A percentile compares a stretch with the other conserved stretches of the same genome.
Conservation (phyloP, 441 rosid genomes). For the Populus hybrid region DNA sequence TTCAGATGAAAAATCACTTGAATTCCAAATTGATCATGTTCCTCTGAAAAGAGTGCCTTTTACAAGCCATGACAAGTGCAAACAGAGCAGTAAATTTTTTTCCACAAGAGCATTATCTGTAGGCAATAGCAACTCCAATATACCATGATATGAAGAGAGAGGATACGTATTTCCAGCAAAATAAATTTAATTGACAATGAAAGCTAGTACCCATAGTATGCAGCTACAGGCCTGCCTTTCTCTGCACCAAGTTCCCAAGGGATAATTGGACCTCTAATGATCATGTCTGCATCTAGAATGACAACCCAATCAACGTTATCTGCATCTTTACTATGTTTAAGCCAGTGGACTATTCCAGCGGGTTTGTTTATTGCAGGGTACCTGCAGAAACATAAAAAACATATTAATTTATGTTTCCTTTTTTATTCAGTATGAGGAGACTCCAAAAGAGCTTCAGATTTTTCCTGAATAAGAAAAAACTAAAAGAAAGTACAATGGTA, state of each 20-base stretch:
- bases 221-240: slow-evolving; percentile 85
- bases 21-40: slow-evolving; percentile 3
- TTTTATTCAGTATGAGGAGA: background rate
- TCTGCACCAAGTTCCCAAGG: slow-evolving; percentile 98
- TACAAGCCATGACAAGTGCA: background rate
- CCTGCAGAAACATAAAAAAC: slow-evolving; percentile 39
- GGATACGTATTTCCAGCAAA: background rate
- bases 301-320: slow-evolving; percentile 94
- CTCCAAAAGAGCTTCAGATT: background rate
- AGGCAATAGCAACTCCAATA: slow-evolving; percentile 1
- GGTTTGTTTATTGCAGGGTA: slow-evolving; percentile 99
- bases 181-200: slow-evolving; percentile 4
- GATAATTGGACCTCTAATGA: slow-evolving; percentile 87
- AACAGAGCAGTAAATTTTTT: background rate
- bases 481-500: background rate
- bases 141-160: background rate
- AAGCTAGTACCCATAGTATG: slow-evolving; percentile 71
- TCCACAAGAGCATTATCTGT: background rate
- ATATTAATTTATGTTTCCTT: background rate
- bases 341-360: slow-evolving; percentile 96
- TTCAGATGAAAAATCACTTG: background rate
- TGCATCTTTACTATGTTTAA: slow-evolving; percentile 87
- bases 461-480: background rate
- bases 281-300: slow-evolving; percentile 97
- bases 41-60: background rate